Evolutionary conservation across 768 basidiomycete genomes (phyloP).

Genomic region (Suillus fuscotomentosus): DNA sequence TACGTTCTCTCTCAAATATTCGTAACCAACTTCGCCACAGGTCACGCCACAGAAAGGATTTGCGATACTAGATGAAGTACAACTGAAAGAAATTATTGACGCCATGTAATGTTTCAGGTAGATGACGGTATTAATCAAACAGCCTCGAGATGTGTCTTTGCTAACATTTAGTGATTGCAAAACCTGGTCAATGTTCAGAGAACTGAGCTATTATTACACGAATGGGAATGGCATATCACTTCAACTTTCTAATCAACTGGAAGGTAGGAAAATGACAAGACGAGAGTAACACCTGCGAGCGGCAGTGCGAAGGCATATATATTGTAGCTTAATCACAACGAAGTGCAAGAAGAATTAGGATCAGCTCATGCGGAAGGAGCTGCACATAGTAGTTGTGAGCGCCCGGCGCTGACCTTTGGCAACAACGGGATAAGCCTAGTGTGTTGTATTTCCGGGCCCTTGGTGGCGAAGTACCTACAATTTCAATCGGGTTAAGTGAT

Average conservation of each 20-base stretch:
- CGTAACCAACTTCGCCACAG: conserved; percentile 34
- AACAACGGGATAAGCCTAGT: conserved; percentile 13
- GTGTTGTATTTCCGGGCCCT: conserved; percentile 21
- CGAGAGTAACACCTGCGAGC: neutral
- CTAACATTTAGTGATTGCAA: neutral
- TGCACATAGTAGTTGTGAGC: too few relatives aligned
- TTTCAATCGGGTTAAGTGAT: neutral
- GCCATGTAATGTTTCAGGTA: conserved; percentile 54
- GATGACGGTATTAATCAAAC: neutral
- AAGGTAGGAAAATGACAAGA: neutral
- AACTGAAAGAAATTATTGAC: conserved; percentile 83
- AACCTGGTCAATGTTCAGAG: neutral
- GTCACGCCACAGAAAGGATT: conserved; percentile 86
- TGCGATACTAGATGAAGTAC: conserved; percentile 79
- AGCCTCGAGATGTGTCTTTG: neutral
- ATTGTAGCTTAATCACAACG: neutral
- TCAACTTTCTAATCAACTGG: neutral
- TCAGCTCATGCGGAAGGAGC: too few relatives aligned
- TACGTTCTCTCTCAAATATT: neutral
- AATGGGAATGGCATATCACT: neutral
- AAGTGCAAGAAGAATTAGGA: too few relatives aligned
- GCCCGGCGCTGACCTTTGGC: neutral
- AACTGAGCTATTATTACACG: neutral
- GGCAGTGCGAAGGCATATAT: too few relatives aligned
- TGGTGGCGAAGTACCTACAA: conserved; percentile 22